Conservation (phyloP, 2,329 filamentous ascomycete species). For the Fusarium luffae region DNA sequence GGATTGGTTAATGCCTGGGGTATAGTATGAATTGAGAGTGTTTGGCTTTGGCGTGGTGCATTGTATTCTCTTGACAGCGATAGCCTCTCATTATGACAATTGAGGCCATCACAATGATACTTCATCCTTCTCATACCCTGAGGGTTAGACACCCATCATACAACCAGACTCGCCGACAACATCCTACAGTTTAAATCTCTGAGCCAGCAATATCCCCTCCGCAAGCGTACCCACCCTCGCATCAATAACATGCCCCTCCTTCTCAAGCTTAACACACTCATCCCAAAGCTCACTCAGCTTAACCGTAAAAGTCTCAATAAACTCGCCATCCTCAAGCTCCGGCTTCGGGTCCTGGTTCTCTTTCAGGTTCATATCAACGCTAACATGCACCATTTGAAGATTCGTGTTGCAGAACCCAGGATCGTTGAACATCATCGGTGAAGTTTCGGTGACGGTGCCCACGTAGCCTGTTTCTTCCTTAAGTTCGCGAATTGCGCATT, state of each 20-base stretch:
- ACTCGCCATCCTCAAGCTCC: slow-evolving; percentile 81
- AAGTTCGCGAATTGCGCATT: slow-evolving; percentile 72
- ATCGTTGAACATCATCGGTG: slow-evolving; percentile 74
- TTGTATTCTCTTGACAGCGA: not conserved
- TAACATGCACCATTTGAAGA: slow-evolving; percentile 76
- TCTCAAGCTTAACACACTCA: slow-evolving; percentile 73
- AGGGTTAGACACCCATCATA: not conserved
- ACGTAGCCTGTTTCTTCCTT: slow-evolving; percentile 75
- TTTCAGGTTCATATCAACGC: slow-evolving; percentile 74
- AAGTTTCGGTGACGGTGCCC: slow-evolving; percentile 65
- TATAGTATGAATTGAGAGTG: not conserved
- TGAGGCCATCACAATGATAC: not conserved
- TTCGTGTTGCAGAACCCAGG: slow-evolving; percentile 76
- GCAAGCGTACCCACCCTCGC: slow-evolving; percentile 81
- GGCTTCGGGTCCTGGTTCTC: slow-evolving; percentile 77
- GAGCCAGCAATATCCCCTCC: slow-evolving; percentile 80
- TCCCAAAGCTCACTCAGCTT: slow-evolving; percentile 72
- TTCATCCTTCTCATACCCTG: not conserved
- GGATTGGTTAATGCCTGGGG: not conserved
- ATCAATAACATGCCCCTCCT: slow-evolving; percentile 80
- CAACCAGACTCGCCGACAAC: not conserved
- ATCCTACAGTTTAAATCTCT: slow-evolving; percentile 59
- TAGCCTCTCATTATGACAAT: not conserved
- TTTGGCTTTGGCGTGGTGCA: not conserved
- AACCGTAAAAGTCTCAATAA: slow-evolving; percentile 81